Base-by-base conservation (phyloP, 495 filamentous ascomycete species). In the Neurospora tetraspora region DNA sequence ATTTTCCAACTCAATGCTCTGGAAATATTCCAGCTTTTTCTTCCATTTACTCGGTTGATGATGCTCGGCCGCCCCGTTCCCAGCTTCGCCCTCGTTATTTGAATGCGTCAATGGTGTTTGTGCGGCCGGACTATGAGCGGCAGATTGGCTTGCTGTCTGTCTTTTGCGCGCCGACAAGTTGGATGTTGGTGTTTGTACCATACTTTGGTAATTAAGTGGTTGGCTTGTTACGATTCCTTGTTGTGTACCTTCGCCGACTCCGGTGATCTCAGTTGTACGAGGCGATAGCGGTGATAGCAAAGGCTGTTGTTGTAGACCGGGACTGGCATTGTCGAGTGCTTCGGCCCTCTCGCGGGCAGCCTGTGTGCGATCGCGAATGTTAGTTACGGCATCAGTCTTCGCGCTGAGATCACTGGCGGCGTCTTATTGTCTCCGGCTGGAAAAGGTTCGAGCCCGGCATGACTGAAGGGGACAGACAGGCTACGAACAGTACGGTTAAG, bases 1-100 rank as follows among this genome's bases (percentile, higher is more conserved):
- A 76, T 98, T 99, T 79, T 99, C 96, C 61, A 99, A 82, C 79
- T 98, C 95, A 68, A 99, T 86, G 61, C 89, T 91, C 70, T 92
- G 93, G 76, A 95, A 92, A 74, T 91, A 92, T 31, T 89, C 87
- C 42, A 92, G 77, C 7, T 86, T 72, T 40, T 78, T 53, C 76
- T 79, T 81, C 75, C 82, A 79, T 77, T 77, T 78, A 47, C 72
- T 76, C 69, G 78, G 75, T n/a, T 78, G 70, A 27, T 76, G 68
- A 20, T 68, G 53, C 14, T 68, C 39, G 31, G 45, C 71, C 8
- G 34, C 40, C 72, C 59, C 65, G 40, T 70, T 71, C 12, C 40
- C 71, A 39, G 71, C 73, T 43, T 72, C 40, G 38, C 70, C 43
- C 36, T 34, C 68, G 38, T 73, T 71, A 47, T 74, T 72, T 20